phyloP scores from a whole-genome alignment of 441 rosid species.

The Croton setiger region DNA sequence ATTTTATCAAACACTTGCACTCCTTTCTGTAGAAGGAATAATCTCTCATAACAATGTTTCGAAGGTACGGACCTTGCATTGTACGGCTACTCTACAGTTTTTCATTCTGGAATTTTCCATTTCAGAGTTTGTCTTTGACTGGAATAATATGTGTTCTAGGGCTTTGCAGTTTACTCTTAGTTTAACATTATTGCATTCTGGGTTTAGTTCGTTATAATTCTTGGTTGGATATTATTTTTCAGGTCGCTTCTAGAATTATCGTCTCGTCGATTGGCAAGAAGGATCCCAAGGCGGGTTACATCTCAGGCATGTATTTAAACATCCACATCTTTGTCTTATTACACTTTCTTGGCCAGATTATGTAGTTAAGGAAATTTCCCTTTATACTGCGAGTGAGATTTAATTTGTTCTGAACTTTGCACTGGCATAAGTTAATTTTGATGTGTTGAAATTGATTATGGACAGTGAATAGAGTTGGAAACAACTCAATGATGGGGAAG shows the following conservation, averaged over 20 bases:
- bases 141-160: neutral
- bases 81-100: neutral
- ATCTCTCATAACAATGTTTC: conserved; percentile 30
- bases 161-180: neutral
- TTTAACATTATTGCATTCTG: neutral
- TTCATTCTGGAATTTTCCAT: neutral
- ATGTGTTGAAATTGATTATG: neutral
- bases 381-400: neutral
- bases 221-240: conserved; percentile 10
- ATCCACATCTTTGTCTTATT: neutral
- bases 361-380: neutral
- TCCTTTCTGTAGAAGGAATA: neutral
- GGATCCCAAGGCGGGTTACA: conserved; percentile 43
- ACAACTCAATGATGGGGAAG: neutral
- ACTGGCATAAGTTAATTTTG: neutral
- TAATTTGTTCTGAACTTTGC: neutral
- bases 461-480: neutral
- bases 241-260: conserved; percentile 71
- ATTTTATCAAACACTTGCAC: conserved; percentile 27
- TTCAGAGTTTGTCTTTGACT: neutral
- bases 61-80: conserved; percentile 26
- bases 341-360: neutral
- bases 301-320: conserved; percentile 45
- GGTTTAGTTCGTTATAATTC: neutral
- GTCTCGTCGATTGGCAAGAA: conserved; percentile 42